Base-by-base conservation (phyloP, 2,329 filamentous ascomycete genomes). In the Phialophora verrucosa region DNA sequence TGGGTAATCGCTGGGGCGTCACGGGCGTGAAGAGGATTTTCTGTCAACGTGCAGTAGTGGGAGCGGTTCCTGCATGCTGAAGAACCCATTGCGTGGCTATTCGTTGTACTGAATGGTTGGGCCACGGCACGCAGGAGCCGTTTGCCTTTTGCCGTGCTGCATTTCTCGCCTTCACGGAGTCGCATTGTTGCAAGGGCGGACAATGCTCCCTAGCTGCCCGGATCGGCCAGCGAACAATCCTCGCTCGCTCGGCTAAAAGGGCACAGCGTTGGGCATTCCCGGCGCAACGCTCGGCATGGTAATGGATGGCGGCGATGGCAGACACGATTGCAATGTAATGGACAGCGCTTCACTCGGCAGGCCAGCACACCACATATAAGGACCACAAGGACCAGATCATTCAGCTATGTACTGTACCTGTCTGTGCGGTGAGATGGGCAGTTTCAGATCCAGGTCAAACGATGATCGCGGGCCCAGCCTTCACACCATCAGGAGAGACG, bases 61-160 rank as follows among this genome's bases (percentile, higher is more conserved):
- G 31, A 35, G 29, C 49, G 23, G 59, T 64, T 64, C 62, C 62
- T 64, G 62, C 56, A 60, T 56, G 8, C 38, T n/a, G 17, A n/a
- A n/a, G 57, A 25, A 32, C 47, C 8, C 35, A 11, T 8, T 47
- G 57, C 27, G 2, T 50, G 57, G 57, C 57, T 11, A 59, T 59
- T 59, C n/a, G 20, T 51, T 14, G 59, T 44, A n/a, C 27, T 38
- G 38, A 27, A 27, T 14, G 25, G 29, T 32, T 35, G 25, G 44
- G 38, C 35, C 17, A 35, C 32, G 32, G 11, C 44, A 47, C 25
- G 44, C 32, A 27, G 32, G 42, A 23, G 25, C 17, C 44, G 47
- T 53, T 61, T 17, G 29, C 23, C 7, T 10, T 38, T 38, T 58
- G 35, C 29, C 32, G 55, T 3, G n/a, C n/a, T 35, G 44, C 20